These are phyloP conservation scores for Sarocladium kiliense DNA, from an alignment of 2,329 filamentous ascomycete genomes.

Conservation along the genomic window DNA sequence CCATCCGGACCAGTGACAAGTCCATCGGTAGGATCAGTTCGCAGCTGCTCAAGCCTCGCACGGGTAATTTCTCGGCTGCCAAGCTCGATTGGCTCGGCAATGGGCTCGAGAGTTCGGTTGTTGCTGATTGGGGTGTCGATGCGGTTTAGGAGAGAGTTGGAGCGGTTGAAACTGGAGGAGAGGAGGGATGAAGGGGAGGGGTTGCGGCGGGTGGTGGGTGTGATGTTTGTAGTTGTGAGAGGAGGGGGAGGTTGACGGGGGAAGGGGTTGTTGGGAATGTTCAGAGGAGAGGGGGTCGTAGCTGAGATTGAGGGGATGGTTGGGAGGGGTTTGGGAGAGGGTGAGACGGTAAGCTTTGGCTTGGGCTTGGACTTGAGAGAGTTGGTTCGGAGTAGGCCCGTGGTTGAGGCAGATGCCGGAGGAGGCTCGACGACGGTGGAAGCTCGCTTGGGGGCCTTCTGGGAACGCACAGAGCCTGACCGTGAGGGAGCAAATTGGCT, in stretches of 20 bases:
- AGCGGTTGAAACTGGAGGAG: too few relatives aligned
- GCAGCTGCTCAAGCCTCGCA: not conserved
- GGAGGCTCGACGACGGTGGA: not conserved
- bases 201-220: not conserved
- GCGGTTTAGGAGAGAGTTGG: not conserved
- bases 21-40: not conserved
- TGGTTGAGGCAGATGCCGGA: not conserved
- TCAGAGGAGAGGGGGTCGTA: not conserved
- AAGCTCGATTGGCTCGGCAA: slow-evolving; percentile 6
- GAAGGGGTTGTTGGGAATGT: not conserved
- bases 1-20: slow-evolving; percentile 1
- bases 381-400: not conserved
- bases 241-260: not conserved
- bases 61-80: slow-evolving; percentile 5
- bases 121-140: not conserved
- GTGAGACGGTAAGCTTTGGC: not conserved
- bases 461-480: not conserved
- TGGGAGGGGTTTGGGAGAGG: not conserved
- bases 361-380: not conserved
- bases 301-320: not conserved
- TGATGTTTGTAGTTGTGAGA: not conserved
- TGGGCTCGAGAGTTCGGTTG: slow-evolving; percentile 5
- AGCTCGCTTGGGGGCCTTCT: not conserved
- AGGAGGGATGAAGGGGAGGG: too few relatives aligned
- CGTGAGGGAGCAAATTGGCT: not conserved